A percentile compares a stretch with the other conserved stretches of the same genome.
Evolutionary conservation across 768 basidiomycete genomes (phyloP).

Genomic region (Russula abietina): DNA sequence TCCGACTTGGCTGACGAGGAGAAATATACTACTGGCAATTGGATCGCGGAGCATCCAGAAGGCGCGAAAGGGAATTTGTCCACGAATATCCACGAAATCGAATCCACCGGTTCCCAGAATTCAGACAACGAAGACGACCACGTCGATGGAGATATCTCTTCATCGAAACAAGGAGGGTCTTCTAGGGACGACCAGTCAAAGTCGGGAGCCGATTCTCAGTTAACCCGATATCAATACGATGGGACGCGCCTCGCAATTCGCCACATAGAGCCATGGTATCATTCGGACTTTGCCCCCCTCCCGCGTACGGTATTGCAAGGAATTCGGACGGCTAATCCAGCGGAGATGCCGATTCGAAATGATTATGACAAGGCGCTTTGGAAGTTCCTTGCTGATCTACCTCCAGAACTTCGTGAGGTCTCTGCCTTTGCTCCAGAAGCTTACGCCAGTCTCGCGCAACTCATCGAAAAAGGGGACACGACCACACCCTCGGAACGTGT

Average conservation of each 20-base stretch:
- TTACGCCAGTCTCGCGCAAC: slow-evolving; percentile 48
- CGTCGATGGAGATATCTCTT: slow-evolving; percentile 13
- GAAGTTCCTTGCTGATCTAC: slow-evolving; percentile 46
- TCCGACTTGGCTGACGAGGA: slow-evolving; percentile 37
- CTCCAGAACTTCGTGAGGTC: slow-evolving; percentile 53
- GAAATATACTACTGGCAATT: slow-evolving; percentile 27
- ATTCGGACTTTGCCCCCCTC: slow-evolving; percentile 54
- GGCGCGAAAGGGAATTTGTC: slow-evolving; percentile 16
- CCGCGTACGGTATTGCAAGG: slow-evolving; percentile 50
- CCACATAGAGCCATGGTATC: slow-evolving; percentile 52
- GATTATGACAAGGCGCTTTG: slow-evolving; percentile 47
- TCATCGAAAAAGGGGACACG: slow-evolving; percentile 36
- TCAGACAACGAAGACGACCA: slow-evolving; percentile 24
- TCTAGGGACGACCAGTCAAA: slow-evolving; percentile 16
- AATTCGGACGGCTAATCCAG: slow-evolving; percentile 46
- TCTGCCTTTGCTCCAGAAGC: slow-evolving; percentile 49
- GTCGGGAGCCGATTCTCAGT: neutral
- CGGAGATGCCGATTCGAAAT: slow-evolving; percentile 54
- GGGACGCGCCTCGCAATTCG: slow-evolving; percentile 23
- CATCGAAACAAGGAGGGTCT: neutral
- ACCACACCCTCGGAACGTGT: slow-evolving; percentile 36
- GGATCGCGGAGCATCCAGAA: slow-evolving; percentile 26
- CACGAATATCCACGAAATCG: slow-evolving; percentile 14
- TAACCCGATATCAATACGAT: slow-evolving; percentile 18
- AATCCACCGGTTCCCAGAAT: slow-evolving; percentile 21